These are phyloP conservation scores for Aspergillus diversus DNA, from an alignment of 495 filamentous ascomycete genomes.

Conservation along the genomic window DNA sequence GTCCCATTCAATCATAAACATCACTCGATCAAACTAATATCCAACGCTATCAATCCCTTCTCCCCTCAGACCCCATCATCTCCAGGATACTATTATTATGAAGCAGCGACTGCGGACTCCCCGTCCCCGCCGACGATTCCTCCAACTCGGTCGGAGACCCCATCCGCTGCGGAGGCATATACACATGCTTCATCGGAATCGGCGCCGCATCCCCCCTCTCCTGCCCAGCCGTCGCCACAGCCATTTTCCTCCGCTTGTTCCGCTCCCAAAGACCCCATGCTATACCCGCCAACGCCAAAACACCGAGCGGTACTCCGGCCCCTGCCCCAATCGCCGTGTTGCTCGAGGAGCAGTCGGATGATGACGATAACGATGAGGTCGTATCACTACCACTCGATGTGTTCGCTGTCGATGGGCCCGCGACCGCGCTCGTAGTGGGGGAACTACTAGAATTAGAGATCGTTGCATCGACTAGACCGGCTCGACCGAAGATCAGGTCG, in stretches of 20 bases:
- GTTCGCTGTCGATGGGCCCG: neutral
- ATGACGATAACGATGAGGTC: neutral
- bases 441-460: neutral
- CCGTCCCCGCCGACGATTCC: neutral
- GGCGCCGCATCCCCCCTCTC: neutral
- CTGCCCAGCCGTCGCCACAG: neutral
- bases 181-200: neutral
- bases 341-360: neutral
- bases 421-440: neutral
- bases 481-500: constrained; percentile 6
- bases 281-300: constrained; percentile 6
- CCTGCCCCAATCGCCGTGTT: constrained; percentile 13
- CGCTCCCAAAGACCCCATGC: constrained; percentile 14
- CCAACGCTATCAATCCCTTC: neutral
- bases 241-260: neutral
- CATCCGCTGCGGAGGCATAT: constrained; percentile 8
- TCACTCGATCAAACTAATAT: too few species aligned
- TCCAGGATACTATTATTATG: neutral
- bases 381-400: neutral
- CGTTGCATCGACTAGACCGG: neutral
- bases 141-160: neutral
- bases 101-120: neutral
- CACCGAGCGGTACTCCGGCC: constrained; percentile 14
- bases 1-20: too few species aligned
- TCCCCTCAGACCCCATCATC: constrained; percentile 4